phyloP scores from a whole-genome alignment of 2,329 filamentous ascomycete species.

The Teratosphaeria destructans region DNA sequence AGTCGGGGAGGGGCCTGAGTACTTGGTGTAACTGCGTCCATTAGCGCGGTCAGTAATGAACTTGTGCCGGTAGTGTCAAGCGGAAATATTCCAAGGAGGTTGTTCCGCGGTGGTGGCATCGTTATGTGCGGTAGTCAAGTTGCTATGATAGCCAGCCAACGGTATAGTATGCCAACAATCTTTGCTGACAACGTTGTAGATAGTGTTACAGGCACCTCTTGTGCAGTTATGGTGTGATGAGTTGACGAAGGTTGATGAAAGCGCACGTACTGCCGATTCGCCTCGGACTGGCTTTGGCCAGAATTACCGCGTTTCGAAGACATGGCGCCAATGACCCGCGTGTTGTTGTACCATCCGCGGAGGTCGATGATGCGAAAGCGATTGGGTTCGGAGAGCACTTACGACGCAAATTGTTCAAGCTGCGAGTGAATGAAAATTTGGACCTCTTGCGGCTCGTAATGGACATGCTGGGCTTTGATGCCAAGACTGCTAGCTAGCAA shows the following conservation, averaged over 20 bases:
- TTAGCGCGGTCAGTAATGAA: not conserved
- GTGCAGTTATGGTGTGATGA: not conserved
- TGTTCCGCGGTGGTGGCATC: not conserved
- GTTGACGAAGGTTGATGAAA: not conserved
- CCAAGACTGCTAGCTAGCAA: not conserved
- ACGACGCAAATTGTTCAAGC: not conserved
- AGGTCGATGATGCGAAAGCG: not conserved
- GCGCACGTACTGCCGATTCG: not conserved
- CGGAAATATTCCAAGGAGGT: not conserved
- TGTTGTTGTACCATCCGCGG: not conserved
- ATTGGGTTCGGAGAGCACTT: not conserved
- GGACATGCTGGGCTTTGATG: constrained; percentile 1
- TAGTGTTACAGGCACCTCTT: not conserved
- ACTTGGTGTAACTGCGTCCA: constrained; percentile 5
- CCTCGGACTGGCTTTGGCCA: not conserved
- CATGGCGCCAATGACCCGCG: not conserved
- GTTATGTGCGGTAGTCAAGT: not conserved
- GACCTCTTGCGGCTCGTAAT: constrained; percentile 1
- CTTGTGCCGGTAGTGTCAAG: not conserved
- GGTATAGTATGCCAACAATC: not conserved
- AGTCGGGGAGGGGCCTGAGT: constrained; percentile 6
- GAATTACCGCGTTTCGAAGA: not conserved
- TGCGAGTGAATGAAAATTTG: not conserved
- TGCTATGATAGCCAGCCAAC: not conserved
- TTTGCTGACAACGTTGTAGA: not conserved